These are phyloP conservation scores for Casuarina glauca DNA, from an alignment of 306 rosid species.

Conservation along the genomic window DNA sequence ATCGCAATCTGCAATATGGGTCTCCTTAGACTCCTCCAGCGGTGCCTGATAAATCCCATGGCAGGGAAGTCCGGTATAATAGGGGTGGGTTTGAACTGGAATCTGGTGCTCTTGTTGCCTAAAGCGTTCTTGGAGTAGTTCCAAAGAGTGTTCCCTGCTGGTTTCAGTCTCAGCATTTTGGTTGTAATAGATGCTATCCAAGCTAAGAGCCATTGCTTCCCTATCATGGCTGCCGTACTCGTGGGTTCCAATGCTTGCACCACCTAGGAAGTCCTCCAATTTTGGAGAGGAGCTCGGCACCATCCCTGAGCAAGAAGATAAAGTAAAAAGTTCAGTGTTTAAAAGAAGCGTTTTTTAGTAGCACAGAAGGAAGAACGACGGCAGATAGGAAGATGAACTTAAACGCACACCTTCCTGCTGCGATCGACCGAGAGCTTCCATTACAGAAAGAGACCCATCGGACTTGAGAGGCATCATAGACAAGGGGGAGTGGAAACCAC, in stretches of 20 bases:
- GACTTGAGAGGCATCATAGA: conserved; percentile 89
- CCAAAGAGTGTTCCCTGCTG: conserved; percentile 43
- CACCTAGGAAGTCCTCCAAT: conserved; percentile 85
- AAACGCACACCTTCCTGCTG: conserved; percentile 59
- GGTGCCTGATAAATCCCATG: conserved; percentile 51
- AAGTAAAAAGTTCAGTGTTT: not conserved
- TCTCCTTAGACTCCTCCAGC: conserved; percentile 42
- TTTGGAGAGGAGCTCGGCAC: conserved; percentile 77
- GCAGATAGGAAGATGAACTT: not conserved
- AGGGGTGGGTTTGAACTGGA: conserved; percentile 40
- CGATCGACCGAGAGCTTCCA: conserved; percentile 79
- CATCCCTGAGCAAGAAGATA: conserved; percentile 38
- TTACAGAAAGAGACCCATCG: conserved; percentile 88
- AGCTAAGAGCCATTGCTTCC: conserved; percentile 81
- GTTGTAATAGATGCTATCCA: conserved; percentile 67
- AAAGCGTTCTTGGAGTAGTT: conserved; percentile 45
- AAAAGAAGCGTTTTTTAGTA: not conserved
- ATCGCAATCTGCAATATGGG: conserved; percentile 36
- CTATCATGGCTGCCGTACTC: conserved; percentile 63
- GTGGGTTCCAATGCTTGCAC: conserved; percentile 66
- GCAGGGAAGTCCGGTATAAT: conserved; percentile 51
- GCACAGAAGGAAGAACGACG: not conserved
- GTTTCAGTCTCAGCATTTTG: conserved; percentile 46
- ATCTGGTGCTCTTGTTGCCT: conserved; percentile 48
- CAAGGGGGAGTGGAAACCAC: conserved; percentile 57